Conservation (phyloP, 2,329 filamentous ascomycete genomes). For the Penicillium sp. region DNA sequence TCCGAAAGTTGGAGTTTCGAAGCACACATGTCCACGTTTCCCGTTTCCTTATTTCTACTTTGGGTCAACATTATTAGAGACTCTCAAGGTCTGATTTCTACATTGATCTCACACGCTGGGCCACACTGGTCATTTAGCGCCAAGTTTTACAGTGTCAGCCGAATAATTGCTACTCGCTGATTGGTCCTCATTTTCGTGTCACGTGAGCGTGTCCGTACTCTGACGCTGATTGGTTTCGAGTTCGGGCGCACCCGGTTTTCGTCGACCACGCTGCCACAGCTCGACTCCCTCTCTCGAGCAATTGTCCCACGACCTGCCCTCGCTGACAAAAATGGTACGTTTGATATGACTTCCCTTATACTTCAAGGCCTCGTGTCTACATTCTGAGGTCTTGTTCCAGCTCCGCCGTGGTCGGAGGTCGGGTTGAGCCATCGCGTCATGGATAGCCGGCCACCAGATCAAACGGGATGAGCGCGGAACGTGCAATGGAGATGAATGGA, state of each 20-base stretch:
- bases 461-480: conserved; percentile 12
- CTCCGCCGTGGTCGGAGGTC: not conserved
- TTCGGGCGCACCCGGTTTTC: conserved; percentile 36
- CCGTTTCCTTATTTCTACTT: conserved; percentile 8
- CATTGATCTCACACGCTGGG: too few relatives aligned
- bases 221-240: conserved; percentile 1
- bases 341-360: not conserved
- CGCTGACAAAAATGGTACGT: conserved; percentile 33
- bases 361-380: not conserved
- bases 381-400: not conserved
- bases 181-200: conserved; percentile 24
- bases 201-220: conserved; percentile 10
- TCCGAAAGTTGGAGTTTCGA: conserved; percentile 15
- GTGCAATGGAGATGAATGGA: not conserved
- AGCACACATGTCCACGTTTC: conserved; percentile 19
- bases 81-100: not conserved
- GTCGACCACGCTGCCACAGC: conserved; percentile 24
- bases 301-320: conserved; percentile 26
- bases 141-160: too few relatives aligned
- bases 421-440: conserved; percentile 3
- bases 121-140: too few relatives aligned
- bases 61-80: conserved; percentile 4
- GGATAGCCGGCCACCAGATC: conserved; percentile 7
- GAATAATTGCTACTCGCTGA: conserved; percentile 19
- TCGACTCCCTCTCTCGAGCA: conserved; percentile 23